Base-by-base conservation (phyloP, 106 monocot genomes). In the Acanthochlamys bracteata region DNA sequence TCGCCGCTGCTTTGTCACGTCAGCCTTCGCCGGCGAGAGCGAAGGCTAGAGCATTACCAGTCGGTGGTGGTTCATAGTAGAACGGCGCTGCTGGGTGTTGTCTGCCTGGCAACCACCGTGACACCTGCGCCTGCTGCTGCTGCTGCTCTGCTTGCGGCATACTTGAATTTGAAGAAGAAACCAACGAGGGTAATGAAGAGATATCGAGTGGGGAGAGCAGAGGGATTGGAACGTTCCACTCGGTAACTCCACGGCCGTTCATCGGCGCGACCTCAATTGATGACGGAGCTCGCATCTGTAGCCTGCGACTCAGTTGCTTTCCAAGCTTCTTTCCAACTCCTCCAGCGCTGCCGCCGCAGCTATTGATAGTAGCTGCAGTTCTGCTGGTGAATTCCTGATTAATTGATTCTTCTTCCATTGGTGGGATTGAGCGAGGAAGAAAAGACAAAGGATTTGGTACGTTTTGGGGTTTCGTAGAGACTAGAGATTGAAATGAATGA, bases 261-360 rank as follows among this genome's bases (percentile, higher is more conserved):
- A 73, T 56, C 13, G 63, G 54, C 10, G 58, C 63, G 15, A 79
- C 54, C 69, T 74, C 57, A 40, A 79, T 79, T 8, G 79, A 79
- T 17, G 79, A 69, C 24, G 79, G 79, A 68, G 79, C 76, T 64
- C 70, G 76, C 76, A 77, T 77, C 76, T 71, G 65, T 8, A 77
- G 66, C 71, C 76, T 47, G 66, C 71, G 57, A 52, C 76, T 77
- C 59, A 59, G 63, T 51, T 66, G 65, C 27, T 66, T 46, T 33
- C 70, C 26, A 41, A 71, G 27, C 12, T 54, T 17, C 69, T 65
- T 69, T 16, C 73, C 78, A 14, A 25, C 49, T 20, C 41, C 33
- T 16, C 15, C 10, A 3, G 54, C 54, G 7, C 57, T 54, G 53
- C 53, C 43, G 43, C 43, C 43, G 13, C 13, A 8, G 43, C 7